phyloP scores from a whole-genome alignment of 1,284 basidiomycete species.

The Moesziomyces globuligerus region DNA sequence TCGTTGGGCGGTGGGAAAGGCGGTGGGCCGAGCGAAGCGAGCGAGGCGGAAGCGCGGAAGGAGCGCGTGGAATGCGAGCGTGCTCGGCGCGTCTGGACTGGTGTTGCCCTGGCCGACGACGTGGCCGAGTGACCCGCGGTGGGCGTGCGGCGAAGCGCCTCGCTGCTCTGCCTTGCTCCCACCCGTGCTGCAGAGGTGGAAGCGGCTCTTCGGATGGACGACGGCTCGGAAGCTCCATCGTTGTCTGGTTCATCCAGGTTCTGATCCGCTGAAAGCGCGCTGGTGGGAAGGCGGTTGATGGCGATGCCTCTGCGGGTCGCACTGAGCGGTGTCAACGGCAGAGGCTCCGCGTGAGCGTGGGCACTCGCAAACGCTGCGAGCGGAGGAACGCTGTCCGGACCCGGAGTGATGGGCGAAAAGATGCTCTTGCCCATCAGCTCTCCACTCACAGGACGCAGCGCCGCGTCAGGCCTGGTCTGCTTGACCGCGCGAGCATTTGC shows the following conservation, averaged over 20 bases:
- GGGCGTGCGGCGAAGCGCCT: constrained; percentile 30
- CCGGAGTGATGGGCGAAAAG: constrained; percentile 47
- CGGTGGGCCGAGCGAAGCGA: constrained; percentile 34
- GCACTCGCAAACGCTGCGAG: constrained; percentile 3
- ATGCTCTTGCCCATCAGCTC: constrained; percentile 26
- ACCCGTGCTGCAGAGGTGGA: constrained; percentile 20
- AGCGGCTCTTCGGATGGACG: constrained; percentile 23
- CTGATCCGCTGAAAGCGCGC: neutral
- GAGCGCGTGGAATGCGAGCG: constrained; percentile 28
- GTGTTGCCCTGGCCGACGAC: constrained; percentile 8
- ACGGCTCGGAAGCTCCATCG: constrained; percentile 10
- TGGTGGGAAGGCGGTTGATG: constrained; percentile 11
- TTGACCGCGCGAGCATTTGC: neutral
- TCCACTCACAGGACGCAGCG: constrained; percentile 5
- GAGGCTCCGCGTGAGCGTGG: constrained; percentile 16
- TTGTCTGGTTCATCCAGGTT: neutral
- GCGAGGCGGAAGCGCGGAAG: constrained; percentile 30
- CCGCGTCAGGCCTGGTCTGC: neutral
- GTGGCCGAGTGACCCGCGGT: constrained; percentile 13
- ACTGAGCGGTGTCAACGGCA: constrained; percentile 44
- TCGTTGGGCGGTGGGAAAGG: constrained; percentile 47
- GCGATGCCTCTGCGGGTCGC: constrained; percentile 42
- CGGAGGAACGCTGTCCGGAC: constrained; percentile 4
- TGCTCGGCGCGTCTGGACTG: constrained; percentile 24
- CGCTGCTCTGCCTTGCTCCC: constrained; percentile 9